Evolutionary conservation across 2,329 filamentous ascomycete species (phyloP).

Genomic region (Trichoderma guizhouense): DNA sequence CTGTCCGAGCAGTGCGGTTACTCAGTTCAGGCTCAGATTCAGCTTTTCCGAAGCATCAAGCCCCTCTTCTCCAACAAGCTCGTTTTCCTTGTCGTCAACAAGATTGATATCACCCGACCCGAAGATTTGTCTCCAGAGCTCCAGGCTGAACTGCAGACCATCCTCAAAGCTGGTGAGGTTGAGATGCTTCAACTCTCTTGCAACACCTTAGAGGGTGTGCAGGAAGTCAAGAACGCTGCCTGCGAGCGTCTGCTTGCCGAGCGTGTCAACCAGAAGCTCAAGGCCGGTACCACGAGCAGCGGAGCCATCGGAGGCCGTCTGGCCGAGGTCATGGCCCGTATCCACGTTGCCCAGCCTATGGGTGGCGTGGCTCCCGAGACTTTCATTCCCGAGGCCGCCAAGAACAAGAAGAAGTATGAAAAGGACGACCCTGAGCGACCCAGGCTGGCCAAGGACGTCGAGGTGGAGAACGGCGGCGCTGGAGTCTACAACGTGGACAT

Average conservation of each 20-base stretch:
- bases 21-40: slow-evolving; percentile 86
- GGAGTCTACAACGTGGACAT: slow-evolving; percentile 96
- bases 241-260: slow-evolving; percentile 92
- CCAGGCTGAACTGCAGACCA: slow-evolving; percentile 71
- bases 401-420: slow-evolving; percentile 82
- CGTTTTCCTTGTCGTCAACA: slow-evolving; percentile 96
- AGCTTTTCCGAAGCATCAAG: slow-evolving; percentile 94
- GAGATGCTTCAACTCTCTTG: slow-evolving; percentile 93
- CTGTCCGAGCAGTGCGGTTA: slow-evolving; percentile 96
- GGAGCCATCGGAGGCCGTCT: slow-evolving; percentile 77
- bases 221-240: slow-evolving; percentile 89
- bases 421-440: slow-evolving; percentile 82
- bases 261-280: slow-evolving; percentile 91
- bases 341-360: slow-evolving; percentile 94
- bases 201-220: slow-evolving; percentile 90
- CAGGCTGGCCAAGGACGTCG: slow-evolving; percentile 77
- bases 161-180: slow-evolving; percentile 84
- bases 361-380: slow-evolving; percentile 74
- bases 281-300: slow-evolving; percentile 76
- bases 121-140: slow-evolving; percentile 81
- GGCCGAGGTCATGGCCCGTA: slow-evolving; percentile 86
- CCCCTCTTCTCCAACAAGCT: slow-evolving; percentile 96
- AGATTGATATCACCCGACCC: slow-evolving; percentile 87
- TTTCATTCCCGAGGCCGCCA: slow-evolving; percentile 83
- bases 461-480: slow-evolving; percentile 88